Base-by-base conservation (phyloP, 768 basidiomycete genomes). In the Pleurotus sapidus region DNA sequence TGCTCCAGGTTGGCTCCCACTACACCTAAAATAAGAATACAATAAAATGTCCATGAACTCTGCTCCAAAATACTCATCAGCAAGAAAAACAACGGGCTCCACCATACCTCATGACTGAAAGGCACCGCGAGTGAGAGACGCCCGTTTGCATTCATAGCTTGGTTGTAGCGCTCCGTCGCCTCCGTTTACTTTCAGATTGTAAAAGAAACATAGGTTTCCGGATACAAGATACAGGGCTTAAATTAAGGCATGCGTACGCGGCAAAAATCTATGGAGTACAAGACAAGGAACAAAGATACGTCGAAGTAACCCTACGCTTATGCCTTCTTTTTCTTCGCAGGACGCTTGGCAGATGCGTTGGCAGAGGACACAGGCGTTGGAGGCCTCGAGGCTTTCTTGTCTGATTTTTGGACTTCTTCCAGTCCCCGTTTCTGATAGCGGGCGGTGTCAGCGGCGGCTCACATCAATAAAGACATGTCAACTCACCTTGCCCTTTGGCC, bases 241-340 rank as follows among this genome's bases (percentile, higher is more conserved):
- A 7, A 45, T 17, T 45, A 23, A n/a, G 20, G 20, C 42, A 45
- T 45, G 42, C 15, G 42, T 50, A 34, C 7, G 27, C 2, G 14
- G 14, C 17, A 25, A 46, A 54, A 42, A 20, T 46, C 25, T 42
- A 46, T 20, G 18, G 15, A 38, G 50, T 23, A 53, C 49, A 34
- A 34, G 30, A 34, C 30, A 12, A 48, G 42, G n/a, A 17, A 43
- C n/a, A 14, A 24, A n/a, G 24, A 37, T 23, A 14, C 24, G 49
- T 25, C 39, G 43, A 48, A 7, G 9, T 46, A 25, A 9, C 27
- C 15, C 0, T 8, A 25, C 15, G 12, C 11, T 62, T 71, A 84
- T 6, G 83, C 83, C 69, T 85, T 89, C 73, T 86, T 89, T 72
- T 86, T 87, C 76, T 90, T 88, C 18, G 79, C 69, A 45, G 81